Base-by-base conservation (phyloP, 202 grass and related monocot species). In the Setaria viridis region DNA sequence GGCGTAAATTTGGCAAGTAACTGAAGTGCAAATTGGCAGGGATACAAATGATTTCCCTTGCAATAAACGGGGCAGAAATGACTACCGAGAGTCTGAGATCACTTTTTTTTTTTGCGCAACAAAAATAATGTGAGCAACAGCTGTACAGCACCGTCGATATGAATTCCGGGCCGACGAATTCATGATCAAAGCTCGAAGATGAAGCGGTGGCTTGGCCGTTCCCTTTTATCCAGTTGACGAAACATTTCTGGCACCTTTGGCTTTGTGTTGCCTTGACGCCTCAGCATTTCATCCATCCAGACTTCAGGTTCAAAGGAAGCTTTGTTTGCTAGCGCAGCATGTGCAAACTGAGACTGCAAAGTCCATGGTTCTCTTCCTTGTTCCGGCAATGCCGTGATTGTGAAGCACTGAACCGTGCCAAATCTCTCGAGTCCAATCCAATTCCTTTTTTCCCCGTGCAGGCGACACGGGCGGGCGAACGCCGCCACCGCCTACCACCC, bases 231-330 rank as follows among this genome's bases (percentile, higher is more conserved):
- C 11, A 10, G 10, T 20, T 59, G 81, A 64, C 45, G 19, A 84
- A 64, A 75, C 46, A 4, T 19, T 84, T 74, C 34, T 37, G 57
- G 43, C 56, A 51, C 56, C 5, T 83, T 72, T 39, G 0, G 43
- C 5, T 83, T 72, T 39, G 0, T 72, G 55, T n/a, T 50, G 17
- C 43, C 67, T 80, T 80, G 16, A 79, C 48, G 63, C 78, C 9
- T 42, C 32, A 68, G 48, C 77, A 20, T 35, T 11, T 43, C 43
- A 11, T 11, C 42, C 43, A 11, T 11, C 42, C 54, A 17, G 32
- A 53, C 4, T 15, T 10, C 30, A 35, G 59, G 25, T 78, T 48
- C 42, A 48, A 35, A 64, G 0, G n/a, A 57, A 32, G 8, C 8
- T 42, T 29, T 33, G 9, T 30, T 64, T 32, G 13, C n/a, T 47